Conservation (phyloP, 2,329 filamentous ascomycete genomes). For the Calonectria henricotiae region DNA sequence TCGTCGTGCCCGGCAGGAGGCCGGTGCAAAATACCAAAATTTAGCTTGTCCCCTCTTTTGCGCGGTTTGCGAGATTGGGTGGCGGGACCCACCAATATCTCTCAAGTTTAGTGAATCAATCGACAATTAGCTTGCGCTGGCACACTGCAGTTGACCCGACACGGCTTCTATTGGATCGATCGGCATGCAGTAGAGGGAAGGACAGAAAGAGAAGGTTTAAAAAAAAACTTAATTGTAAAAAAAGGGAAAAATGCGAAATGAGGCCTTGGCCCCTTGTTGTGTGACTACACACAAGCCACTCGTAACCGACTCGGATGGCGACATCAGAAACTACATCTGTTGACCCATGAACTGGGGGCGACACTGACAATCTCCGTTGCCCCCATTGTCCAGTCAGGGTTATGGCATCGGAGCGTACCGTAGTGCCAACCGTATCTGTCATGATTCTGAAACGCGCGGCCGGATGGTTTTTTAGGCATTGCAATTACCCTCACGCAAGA, state of each 20-base stretch:
- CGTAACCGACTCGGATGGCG: constrained; percentile 20
- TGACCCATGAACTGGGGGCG: constrained; percentile 23
- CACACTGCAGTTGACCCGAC: constrained; percentile 18
- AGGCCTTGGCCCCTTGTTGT: constrained; percentile 25
- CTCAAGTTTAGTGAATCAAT: constrained; percentile 27
- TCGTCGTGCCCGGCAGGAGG: constrained; percentile 31
- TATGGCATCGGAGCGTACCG: constrained; percentile 43
- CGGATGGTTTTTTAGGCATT: constrained; percentile 29
- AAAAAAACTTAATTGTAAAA: background rate
- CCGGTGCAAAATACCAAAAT: constrained; percentile 40
- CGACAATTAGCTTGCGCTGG: constrained; percentile 20
- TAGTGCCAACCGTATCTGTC: constrained; percentile 33
- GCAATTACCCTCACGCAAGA: constrained; percentile 41
- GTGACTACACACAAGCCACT: constrained; percentile 31
- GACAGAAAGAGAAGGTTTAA: constrained; percentile 27
- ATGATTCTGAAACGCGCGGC: constrained; percentile 50
- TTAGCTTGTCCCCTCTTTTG: constrained; percentile 46
- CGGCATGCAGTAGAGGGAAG: constrained; percentile 15
- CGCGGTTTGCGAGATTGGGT: constrained; percentile 47
- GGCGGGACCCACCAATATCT: constrained; percentile 39
- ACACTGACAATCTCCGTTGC: constrained; percentile 49
- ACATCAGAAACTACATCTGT: constrained; percentile 16
- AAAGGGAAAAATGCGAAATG: constrained; percentile 10
- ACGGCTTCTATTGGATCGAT: constrained; percentile 20
- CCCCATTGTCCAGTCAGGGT: constrained; percentile 36